These are phyloP conservation scores for Mycocentrospora acerina DNA, from an alignment of 2,329 filamentous ascomycete species.

Conservation along the genomic window DNA sequence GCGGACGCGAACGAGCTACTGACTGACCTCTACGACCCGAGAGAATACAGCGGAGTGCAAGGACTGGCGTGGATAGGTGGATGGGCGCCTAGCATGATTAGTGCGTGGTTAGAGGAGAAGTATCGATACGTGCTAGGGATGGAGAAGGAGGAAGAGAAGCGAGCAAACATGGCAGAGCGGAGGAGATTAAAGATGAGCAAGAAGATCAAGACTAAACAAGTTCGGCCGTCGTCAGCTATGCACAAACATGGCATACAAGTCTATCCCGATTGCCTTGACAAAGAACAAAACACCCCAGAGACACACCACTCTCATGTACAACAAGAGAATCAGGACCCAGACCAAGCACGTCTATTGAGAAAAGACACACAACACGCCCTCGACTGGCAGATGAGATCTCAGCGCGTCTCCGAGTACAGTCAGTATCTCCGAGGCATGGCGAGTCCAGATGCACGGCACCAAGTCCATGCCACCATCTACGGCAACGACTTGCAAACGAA, in stretches of 20 bases:
- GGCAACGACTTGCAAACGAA: constrained; percentile 1
- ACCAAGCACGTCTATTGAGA: neutral
- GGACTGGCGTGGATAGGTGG: constrained; percentile 25
- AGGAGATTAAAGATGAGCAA: constrained; percentile 7
- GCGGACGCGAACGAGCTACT: constrained; percentile 15
- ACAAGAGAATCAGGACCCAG: neutral
- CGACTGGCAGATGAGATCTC: constrained; percentile 20
- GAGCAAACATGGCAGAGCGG: constrained; percentile 5
- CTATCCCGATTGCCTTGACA: too few relatives aligned
- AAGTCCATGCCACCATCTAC: constrained; percentile 5
- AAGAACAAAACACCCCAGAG: too few relatives aligned
- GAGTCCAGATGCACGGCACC: constrained; percentile 9
- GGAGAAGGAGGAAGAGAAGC: constrained; percentile 19
- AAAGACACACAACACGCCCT: constrained; percentile 6
- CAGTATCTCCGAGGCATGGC: constrained; percentile 19
- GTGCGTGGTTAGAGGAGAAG: constrained; percentile 26
- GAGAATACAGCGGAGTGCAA: constrained; percentile 10
- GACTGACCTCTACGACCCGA: constrained; percentile 16
- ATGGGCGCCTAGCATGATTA: constrained; percentile 29
- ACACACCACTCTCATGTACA: neutral
- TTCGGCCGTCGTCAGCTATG: too few relatives aligned
- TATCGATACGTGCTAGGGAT: constrained; percentile 24
- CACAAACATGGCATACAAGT: too few relatives aligned
- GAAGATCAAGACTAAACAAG: constrained; percentile 1
- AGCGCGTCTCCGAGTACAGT: constrained; percentile 23